These are phyloP conservation scores for Euphrasia confusa DNA, from an alignment of 257 asterid genomes.

Conservation along the genomic window DNA sequence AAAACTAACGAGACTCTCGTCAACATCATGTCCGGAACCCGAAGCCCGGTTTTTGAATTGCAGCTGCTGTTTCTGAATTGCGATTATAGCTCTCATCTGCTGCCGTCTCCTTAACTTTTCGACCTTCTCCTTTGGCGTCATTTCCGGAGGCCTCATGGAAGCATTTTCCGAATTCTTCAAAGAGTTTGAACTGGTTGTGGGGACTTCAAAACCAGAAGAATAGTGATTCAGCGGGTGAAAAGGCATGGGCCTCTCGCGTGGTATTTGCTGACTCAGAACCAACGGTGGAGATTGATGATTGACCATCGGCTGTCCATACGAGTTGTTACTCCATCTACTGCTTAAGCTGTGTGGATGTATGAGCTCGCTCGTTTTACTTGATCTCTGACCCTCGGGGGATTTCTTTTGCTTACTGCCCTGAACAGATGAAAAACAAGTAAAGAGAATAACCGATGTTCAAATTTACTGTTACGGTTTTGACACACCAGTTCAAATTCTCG, in stretches of 20 bases:
- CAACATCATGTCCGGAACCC: constrained; percentile 44
- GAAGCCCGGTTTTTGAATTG: constrained; percentile 56
- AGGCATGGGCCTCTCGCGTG: constrained; percentile 26
- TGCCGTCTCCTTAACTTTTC: constrained; percentile 84
- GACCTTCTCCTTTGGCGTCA: constrained; percentile 90
- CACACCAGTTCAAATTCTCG: no score
- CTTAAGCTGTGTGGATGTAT: constrained; percentile 36
- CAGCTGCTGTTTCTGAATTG: constrained; percentile 80
- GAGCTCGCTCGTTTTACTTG: constrained; percentile 37
- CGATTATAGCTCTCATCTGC: constrained; percentile 86
- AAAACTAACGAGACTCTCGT: constrained; percentile 35
- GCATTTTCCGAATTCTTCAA: constrained; percentile 24
- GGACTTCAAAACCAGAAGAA: constrained; percentile 37
- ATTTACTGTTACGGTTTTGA: not conserved
- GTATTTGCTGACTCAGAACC: constrained; percentile 32
- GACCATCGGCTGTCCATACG: constrained; percentile 35
- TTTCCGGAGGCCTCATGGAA: constrained; percentile 36
- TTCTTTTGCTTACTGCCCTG: constrained; percentile 51
- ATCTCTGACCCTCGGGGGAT: constrained; percentile 38
- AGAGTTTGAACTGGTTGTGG: constrained; percentile 39
- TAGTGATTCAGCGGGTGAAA: constrained; percentile 39
- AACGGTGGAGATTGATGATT: constrained; percentile 43
- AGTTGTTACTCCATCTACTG: constrained; percentile 42
- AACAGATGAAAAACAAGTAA: constrained; percentile 43
- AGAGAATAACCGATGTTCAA: constrained; percentile 17